These are phyloP conservation scores for Ophiostoma sp. DNA, from an alignment of 2,329 filamentous ascomycete species.

Conservation along the genomic window DNA sequence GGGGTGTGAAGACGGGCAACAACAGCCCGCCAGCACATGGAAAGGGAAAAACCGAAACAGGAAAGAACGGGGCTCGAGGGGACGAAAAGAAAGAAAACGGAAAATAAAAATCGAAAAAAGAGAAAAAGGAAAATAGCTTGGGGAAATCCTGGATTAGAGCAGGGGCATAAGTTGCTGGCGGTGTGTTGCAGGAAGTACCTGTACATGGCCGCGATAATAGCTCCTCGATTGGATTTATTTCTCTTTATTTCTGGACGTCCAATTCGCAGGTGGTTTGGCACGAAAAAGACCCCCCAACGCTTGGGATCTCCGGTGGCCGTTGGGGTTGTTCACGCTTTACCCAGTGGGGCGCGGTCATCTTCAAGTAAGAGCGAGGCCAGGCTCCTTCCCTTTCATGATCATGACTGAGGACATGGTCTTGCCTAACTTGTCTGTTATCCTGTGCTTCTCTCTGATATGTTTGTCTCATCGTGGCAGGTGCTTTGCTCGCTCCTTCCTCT, in stretches of 20 bases:
- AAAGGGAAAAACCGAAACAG: not conserved
- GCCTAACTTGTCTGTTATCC: not conserved
- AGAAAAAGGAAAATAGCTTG: slow-evolving; percentile 28
- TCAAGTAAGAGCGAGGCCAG: not conserved
- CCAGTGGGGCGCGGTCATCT: slow-evolving; percentile 22
- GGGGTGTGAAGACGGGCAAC: not conserved
- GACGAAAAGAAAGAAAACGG: slow-evolving; percentile 16
- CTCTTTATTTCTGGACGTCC: not conserved
- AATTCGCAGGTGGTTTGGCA: slow-evolving; percentile 3
- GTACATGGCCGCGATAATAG: slow-evolving; percentile 28
- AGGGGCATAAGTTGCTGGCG: slow-evolving; percentile 23
- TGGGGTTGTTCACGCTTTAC: slow-evolving; percentile 18
- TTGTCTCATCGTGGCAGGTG: not conserved
- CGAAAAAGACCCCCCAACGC: slow-evolving; percentile 7
- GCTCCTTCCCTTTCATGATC: not conserved
- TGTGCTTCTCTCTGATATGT: not conserved
- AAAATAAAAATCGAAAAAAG: slow-evolving; percentile 14
- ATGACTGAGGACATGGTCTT: not conserved
- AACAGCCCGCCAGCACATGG: slow-evolving; percentile 16
- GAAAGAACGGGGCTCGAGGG: slow-evolving; percentile 15
- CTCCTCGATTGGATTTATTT: not conserved
- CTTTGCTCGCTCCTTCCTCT: slow-evolving; percentile 3
- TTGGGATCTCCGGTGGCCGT: slow-evolving; percentile 21
- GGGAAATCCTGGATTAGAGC: slow-evolving; percentile 31
- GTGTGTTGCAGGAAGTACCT: slow-evolving; percentile 31